A percentile compares a stretch with the other conserved stretches of the same genome.
Conservation (phyloP, 805 yeast species). For the Komagataella pastoris region DNA sequence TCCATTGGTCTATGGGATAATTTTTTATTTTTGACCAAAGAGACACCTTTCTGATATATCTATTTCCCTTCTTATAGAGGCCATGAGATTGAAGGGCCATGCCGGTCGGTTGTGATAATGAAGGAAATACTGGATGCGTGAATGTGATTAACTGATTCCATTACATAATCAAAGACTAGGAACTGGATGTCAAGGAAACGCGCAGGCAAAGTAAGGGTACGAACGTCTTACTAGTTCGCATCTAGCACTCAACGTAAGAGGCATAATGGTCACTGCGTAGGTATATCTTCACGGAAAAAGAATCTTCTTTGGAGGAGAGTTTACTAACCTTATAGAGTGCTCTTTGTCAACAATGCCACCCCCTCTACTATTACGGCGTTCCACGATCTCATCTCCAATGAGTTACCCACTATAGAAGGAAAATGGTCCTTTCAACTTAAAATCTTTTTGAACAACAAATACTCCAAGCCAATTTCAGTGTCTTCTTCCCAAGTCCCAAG, state of each 20-base stretch:
- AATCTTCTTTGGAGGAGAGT: not conserved
- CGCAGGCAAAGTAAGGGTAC: not conserved
- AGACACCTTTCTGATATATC: not conserved
- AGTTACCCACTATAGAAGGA: slow-evolving; percentile 45
- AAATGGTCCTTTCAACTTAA: slow-evolving; percentile 61
- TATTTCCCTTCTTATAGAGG: not conserved
- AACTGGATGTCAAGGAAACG: not conserved
- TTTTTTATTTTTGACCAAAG: not conserved
- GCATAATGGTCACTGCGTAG: not conserved
- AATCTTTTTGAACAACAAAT: slow-evolving; percentile 52
- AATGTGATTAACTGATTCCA: not conserved
- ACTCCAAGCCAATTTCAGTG: slow-evolving; percentile 26
- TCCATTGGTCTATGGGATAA: slow-evolving; percentile 12
- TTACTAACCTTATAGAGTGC: slow-evolving; percentile 14
- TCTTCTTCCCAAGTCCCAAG: slow-evolving; percentile 23
- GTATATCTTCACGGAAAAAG: not conserved
- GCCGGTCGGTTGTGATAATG: not conserved
- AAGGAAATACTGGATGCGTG: too few species aligned
- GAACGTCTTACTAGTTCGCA: not conserved
- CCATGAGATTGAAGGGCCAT: not conserved
- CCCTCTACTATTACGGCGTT: slow-evolving; percentile 54
- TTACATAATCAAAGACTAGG: not conserved
- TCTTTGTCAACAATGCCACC: slow-evolving; percentile 27
- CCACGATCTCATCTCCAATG: slow-evolving; percentile 60
- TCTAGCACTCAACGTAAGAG: not conserved